Percentiles rank a stretch among this genome's conserved stretches.
These are phyloP conservation scores for Grammothele lineata DNA, from an alignment of 768 basidiomycete genomes.

Conservation along the genomic window DNA sequence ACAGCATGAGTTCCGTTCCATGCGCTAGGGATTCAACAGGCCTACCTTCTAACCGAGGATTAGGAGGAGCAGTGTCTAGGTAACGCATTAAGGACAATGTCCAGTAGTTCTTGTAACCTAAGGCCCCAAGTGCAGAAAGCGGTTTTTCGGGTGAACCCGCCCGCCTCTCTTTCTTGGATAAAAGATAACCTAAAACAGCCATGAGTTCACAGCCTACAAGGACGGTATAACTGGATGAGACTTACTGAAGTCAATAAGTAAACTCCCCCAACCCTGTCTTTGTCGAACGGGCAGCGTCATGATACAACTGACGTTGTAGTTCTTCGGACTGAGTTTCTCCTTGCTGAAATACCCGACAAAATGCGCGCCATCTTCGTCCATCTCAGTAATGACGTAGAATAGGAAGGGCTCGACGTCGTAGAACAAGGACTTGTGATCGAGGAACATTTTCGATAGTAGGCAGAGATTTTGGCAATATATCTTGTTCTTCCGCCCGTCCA, in stretches of 20 bases:
- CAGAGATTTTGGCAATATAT: conserved; percentile 99
- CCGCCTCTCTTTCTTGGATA: conserved; percentile 92
- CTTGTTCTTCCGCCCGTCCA: conserved; percentile 98
- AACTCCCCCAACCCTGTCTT: conserved; percentile 93
- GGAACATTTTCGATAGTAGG: conserved; percentile 96
- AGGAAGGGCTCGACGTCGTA: conserved; percentile 99
- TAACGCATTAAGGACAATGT: conserved; percentile 82
- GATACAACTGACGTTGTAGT: conserved; percentile 98
- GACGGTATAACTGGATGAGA: conserved; percentile 14
- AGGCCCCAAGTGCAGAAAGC: conserved; percentile 83
- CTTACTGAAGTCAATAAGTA: conserved; percentile 97
- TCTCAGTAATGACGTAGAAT: conserved; percentile 96
- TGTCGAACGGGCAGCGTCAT: conserved; percentile 97
- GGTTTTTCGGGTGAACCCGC: conserved; percentile 95
- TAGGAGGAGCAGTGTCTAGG: conserved; percentile 53
- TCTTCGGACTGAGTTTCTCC: conserved; percentile 94
- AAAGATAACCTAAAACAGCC: conserved; percentile 76
- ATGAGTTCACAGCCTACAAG: no score
- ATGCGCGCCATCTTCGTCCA: conserved; percentile 83
- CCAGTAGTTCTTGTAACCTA: conserved; percentile 98
- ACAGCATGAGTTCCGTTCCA: conserved; percentile 10
- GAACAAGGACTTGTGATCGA: conserved; percentile 97
- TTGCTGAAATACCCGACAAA: conserved; percentile 99
- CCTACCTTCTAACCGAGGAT: conserved; percentile 73
- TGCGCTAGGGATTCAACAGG: conserved; percentile 1